phyloP scores from a whole-genome alignment of 2,329 filamentous ascomycete species.

The Sarocladium kiliense region DNA sequence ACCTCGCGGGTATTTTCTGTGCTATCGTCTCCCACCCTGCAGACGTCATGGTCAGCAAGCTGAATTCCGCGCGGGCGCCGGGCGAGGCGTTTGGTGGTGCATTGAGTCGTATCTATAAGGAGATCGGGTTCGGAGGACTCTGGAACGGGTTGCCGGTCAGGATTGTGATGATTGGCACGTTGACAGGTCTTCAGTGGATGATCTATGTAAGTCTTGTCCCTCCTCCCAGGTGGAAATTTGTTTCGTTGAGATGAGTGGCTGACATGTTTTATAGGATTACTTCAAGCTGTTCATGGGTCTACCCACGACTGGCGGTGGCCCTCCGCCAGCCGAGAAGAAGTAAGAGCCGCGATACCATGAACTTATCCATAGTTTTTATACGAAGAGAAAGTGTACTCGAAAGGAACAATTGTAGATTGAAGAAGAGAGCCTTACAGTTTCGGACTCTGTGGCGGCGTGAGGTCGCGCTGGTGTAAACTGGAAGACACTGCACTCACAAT shows the following conservation, averaged over 20 bases:
- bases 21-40: conserved; percentile 76
- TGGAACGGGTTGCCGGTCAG: conserved; percentile 85
- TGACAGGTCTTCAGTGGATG: conserved; percentile 89
- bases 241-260: neutral
- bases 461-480: too few relatives aligned
- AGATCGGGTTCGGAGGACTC: conserved; percentile 81
- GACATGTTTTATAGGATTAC: conserved; percentile 50
- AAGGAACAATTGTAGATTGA: too few relatives aligned
- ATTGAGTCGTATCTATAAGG: conserved; percentile 74
- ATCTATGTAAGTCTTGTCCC: conserved; percentile 60
- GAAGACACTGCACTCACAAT: too few relatives aligned
- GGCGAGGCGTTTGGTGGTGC: conserved; percentile 76
- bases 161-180: conserved; percentile 84
- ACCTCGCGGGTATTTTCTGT: conserved; percentile 83
- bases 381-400: too few relatives aligned
- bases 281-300: conserved; percentile 90
- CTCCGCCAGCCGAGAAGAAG: conserved; percentile 49
- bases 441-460: too few relatives aligned
- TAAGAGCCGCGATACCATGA: conserved; percentile 13
- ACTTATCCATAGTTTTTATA: too few relatives aligned
- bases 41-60: conserved; percentile 88
- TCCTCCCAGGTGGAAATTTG: neutral
- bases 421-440: too few relatives aligned
- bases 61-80: conserved; percentile 71
- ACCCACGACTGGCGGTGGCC: conserved; percentile 71